Evolutionary conservation across 140 eudicot genomes (phyloP).

Genomic region (Flaveria floridana): DNA sequence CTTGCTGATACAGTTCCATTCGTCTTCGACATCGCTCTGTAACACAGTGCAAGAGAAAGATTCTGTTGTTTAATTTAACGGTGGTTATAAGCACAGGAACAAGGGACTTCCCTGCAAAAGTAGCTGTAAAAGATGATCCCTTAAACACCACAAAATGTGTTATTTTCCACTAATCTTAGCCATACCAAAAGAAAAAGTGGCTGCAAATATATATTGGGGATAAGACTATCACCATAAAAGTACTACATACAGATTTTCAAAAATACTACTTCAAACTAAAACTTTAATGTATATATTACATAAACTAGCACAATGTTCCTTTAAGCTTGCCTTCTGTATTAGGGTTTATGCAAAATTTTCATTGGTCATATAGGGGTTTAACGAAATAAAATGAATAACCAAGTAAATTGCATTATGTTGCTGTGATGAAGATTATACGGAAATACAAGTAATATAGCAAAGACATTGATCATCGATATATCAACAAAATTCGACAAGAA

Average conservation of each 20-base stretch:
- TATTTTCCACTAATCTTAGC: background rate
- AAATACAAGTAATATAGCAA: background rate
- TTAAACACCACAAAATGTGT: conserved; percentile 26
- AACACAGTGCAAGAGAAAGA: conserved; percentile 2
- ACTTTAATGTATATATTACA: too few species aligned
- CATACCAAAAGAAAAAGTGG: conserved; percentile 10
- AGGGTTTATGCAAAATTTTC: conserved; percentile 7
- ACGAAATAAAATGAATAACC: background rate
- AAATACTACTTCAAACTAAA: too few species aligned
- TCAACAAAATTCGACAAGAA: background rate
- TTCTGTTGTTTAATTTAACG: conserved; percentile 14
- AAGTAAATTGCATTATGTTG: background rate
- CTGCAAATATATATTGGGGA: conserved; percentile 28
- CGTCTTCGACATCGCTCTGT: conserved; percentile 21
- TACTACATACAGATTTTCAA: background rate
- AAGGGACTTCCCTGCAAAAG: background rate
- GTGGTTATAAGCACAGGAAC: background rate
- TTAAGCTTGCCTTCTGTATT: background rate
- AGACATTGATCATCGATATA: background rate
- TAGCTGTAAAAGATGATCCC: conserved; percentile 22
- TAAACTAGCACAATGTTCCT: too few species aligned
- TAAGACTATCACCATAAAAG: conserved; percentile 10
- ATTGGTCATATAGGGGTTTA: background rate
- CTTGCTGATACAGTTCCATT: conserved; percentile 30
- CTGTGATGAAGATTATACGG: background rate